Percentiles rank a stretch among this genome's conserved stretches.
phyloP scores from a whole-genome alignment of 345 rosid genomes.

The Pseudoturritis turrita region DNA sequence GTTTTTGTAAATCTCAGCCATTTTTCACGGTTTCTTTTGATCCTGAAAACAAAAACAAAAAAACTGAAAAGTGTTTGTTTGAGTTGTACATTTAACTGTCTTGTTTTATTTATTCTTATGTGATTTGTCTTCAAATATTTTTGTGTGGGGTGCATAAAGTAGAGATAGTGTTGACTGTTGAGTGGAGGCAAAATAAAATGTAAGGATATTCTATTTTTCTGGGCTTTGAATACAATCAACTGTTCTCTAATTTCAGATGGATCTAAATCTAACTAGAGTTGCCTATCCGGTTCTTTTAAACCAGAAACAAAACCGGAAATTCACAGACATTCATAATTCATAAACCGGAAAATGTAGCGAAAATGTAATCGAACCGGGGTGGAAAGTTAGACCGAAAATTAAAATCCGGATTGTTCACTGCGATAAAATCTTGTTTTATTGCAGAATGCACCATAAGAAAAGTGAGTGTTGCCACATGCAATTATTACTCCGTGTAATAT shows the following conservation, averaged over 20 bases:
- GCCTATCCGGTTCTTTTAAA: not conserved
- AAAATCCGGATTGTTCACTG: not conserved
- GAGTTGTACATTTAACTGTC: slow-evolving; percentile 30
- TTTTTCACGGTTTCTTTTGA: not conserved
- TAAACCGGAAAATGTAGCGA: too few species aligned
- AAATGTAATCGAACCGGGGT: not conserved
- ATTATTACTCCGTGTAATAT: not conserved
- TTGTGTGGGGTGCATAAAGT: not conserved
- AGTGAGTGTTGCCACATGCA: slow-evolving; percentile 13
- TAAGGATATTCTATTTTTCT: not conserved
- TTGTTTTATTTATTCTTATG: slow-evolving; percentile 22
- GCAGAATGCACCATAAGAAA: not conserved
- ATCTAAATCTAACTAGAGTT: not conserved
- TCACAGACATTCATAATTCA: too few species aligned
- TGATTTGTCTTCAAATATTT: slow-evolving; percentile 17
- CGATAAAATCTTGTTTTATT: too few species aligned
- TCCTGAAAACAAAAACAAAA: slow-evolving; percentile 20
- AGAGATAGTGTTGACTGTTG: not conserved
- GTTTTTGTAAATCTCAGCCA: slow-evolving; percentile 5
- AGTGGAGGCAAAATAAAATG: not conserved
- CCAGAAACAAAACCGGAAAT: not conserved
- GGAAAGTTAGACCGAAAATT: not conserved
- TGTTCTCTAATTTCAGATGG: not conserved
- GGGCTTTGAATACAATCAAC: not conserved
- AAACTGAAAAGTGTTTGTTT: slow-evolving; percentile 15